A percentile compares a stretch with the other conserved stretches of the same genome.
Evolutionary conservation across 768 basidiomycete genomes (phyloP).

Genomic region (Termitomyces sp.): DNA sequence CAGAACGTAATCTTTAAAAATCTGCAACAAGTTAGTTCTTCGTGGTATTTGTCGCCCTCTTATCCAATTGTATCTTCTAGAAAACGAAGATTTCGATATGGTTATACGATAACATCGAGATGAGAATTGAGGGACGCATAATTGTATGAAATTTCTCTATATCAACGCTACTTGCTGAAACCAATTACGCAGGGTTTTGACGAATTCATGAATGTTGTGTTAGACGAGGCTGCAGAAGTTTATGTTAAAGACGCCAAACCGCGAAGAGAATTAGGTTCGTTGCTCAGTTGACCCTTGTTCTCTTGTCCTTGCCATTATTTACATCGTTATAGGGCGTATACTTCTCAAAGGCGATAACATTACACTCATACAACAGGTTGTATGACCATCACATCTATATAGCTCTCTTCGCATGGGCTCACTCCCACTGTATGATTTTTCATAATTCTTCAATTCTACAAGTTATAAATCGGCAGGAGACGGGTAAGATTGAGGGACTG

Average conservation of each 20-base stretch:
- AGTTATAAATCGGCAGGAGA: conserved; percentile 78
- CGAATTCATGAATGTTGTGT: conserved; percentile 98
- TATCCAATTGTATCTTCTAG: conserved; percentile 22
- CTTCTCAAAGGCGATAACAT: conserved; percentile 97
- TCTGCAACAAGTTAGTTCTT: conserved; percentile 64
- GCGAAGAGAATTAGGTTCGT: conserved; percentile 74
- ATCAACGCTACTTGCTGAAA: neutral
- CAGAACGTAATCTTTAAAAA: conserved; percentile 99
- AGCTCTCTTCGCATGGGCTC: neutral
- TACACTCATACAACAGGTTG: conserved; percentile 84
- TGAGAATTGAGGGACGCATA: conserved; percentile 94
- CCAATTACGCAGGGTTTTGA: conserved; percentile 81
- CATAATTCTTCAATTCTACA: conserved; percentile 33
- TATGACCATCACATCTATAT: conserved; percentile 18
- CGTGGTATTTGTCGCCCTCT: conserved; percentile 3
- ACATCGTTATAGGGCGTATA: conserved; percentile 66
- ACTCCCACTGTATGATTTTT: conserved; percentile 10
- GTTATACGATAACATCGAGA: conserved; percentile 95
- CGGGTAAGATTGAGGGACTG: conserved; percentile 66
- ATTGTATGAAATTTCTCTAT: conserved; percentile 57
- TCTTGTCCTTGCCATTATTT: conserved; percentile 1
- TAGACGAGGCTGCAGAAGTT: conserved; percentile 91
- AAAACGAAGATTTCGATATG: conserved; percentile 84
- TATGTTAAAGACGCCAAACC: conserved; percentile 88
- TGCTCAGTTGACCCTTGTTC: neutral